Base-by-base conservation (phyloP, 192 early-diverging fungal genomes). In the Coemansia sp. region DNA sequence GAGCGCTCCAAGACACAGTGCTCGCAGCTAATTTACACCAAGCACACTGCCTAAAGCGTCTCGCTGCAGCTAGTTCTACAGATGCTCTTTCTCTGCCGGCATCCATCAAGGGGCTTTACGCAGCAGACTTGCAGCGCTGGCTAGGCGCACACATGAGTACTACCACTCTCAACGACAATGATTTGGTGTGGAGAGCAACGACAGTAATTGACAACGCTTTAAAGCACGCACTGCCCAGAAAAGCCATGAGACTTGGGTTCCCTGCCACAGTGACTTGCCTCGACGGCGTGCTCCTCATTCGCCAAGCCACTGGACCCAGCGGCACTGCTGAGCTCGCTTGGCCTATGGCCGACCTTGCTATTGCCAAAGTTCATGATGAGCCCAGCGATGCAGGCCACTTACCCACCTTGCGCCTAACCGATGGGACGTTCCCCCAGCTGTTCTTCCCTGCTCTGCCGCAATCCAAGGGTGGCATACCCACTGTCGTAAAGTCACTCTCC, bases 371-470 rank as follows among this genome's bases (percentile, higher is more conserved):
- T 2, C 28, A 35, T 0, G 51, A 55, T 16, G 70, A 73, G 9
- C 37, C 42, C 0, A 62, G 60, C 3, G 62, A 66, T 7, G 62
- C 59, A 2, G 67, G 65, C 16, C 16, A 55, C 3, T 23, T 58
- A 16, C 51, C 38, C 26, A 31, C 64, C 1, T 33, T 79, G 34
- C 53, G 69, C 0, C 28, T 79, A 1, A 50, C 37, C 0, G 77
- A 79, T 45, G 45, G 69, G 11, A 13, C 21, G 28, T 74, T 74
- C 10, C 77, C 77, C 18, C 62, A 34, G 31, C 65, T 70, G 26
- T 79, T 79, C 58, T 79, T 64, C 24, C 68, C 77, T 21, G 56
- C 77, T 0, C 50, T 71, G 9, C 77, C 77, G 11, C 61, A 60
- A 3, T 65, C 65, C 0, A 39, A 71, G 10, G 77, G 72, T 37